These are phyloP conservation scores for Huntiella decipiens DNA, from an alignment of 2,329 filamentous ascomycete genomes.

Conservation along the genomic window DNA sequence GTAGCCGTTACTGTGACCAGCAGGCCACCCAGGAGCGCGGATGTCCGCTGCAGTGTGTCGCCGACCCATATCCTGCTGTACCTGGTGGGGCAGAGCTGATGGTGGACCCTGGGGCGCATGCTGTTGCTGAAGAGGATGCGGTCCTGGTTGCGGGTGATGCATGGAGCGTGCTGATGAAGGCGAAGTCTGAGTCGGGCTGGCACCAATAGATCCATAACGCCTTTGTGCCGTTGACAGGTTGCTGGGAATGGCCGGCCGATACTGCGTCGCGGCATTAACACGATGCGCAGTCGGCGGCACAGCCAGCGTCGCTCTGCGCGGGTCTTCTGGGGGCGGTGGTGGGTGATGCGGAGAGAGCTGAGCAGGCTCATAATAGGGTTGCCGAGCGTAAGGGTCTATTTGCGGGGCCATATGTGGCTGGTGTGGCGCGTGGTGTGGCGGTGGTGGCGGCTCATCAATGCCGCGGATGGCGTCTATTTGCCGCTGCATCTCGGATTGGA, in stretches of 20 bases:
- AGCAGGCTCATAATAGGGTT: conserved; percentile 52
- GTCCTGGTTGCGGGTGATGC: conserved; percentile 40
- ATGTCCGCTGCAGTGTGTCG: conserved; percentile 94
- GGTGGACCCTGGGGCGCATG: conserved; percentile 34
- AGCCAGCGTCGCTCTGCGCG: conserved; percentile 50
- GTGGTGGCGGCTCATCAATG: conserved; percentile 41
- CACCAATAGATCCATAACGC: conserved; percentile 72
- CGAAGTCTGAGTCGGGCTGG: conserved; percentile 49
- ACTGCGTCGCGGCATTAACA: conserved; percentile 31
- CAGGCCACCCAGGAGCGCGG: conserved; percentile 48
- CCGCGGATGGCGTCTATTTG: conserved; percentile 37
- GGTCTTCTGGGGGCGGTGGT: conserved; percentile 69
- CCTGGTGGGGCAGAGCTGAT: conserved; percentile 21
- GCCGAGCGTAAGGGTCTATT: conserved; percentile 35
- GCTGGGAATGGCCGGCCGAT: conserved; percentile 63
- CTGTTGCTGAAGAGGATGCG: conserved; percentile 46
- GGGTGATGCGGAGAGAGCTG: conserved; percentile 78
- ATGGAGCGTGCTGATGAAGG: conserved; percentile 35
- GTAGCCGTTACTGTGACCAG: conserved; percentile 39
- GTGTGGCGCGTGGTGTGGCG: not conserved
- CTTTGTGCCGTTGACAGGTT: conserved; percentile 59
- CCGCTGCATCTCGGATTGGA: conserved; percentile 42
- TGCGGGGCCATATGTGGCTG: conserved; percentile 21
- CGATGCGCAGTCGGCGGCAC: conserved; percentile 25
- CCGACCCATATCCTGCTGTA: conserved; percentile 40